Conservation (phyloP, 768 basidiomycete genomes). For the Tricholoma bakamatsutake region DNA sequence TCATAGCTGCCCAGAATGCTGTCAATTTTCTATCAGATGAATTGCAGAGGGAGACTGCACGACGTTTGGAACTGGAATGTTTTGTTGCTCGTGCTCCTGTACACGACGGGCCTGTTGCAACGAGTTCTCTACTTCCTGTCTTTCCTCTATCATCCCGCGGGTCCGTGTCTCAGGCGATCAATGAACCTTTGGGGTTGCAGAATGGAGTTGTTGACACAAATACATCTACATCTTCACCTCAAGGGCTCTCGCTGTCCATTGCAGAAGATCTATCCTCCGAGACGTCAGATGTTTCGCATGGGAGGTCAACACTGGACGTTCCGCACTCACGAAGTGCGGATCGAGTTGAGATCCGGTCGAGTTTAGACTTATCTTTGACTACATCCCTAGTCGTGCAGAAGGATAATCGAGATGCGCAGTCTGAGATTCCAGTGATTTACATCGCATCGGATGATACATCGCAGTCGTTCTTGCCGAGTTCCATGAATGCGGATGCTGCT, state of each 20-base stretch:
- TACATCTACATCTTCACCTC: not conserved
- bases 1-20: constrained; percentile 42
- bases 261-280: not conserved
- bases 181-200: not conserved
- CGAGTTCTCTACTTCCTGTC: not conserved
- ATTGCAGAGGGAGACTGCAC: constrained; percentile 48
- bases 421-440: not conserved
- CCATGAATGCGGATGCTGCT: not conserved
- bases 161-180: not conserved
- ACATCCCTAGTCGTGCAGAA: not conserved
- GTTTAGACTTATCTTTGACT: not conserved
- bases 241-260: too few relatives aligned
- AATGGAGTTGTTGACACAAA: not conserved
- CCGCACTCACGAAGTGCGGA: not conserved
- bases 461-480: not conserved
- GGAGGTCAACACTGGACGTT: not conserved
- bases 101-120: not conserved
- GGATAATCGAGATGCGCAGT: not conserved
- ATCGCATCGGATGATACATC: not conserved
- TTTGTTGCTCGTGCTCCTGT: constrained; percentile 13
- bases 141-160: not conserved
- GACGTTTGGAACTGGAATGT: constrained; percentile 40
- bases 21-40: constrained; percentile 52
- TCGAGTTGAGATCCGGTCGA: not conserved
- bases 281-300: not conserved